A percentile compares a stretch with the other conserved stretches of the same genome.
These are phyloP conservation scores for Inonotus obliquus DNA, from an alignment of 1,284 basidiomycete genomes.

Conservation along the genomic window DNA sequence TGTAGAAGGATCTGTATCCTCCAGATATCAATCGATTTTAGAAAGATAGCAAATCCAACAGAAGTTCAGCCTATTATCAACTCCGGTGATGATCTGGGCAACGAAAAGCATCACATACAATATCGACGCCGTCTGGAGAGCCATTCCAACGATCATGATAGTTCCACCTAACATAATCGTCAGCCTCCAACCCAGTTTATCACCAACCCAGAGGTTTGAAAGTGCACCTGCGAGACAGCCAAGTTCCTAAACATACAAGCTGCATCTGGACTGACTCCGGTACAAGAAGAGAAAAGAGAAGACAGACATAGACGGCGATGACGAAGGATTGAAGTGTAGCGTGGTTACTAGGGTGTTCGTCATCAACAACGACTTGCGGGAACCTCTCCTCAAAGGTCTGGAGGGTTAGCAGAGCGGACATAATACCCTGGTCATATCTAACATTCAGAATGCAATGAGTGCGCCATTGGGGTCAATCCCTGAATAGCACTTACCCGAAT, in stretches of 20 bases:
- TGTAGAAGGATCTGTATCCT: too few relatives aligned
- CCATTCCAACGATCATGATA: slow-evolving; percentile 62
- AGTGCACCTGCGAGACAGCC: slow-evolving; percentile 49
- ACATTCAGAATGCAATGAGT: not conserved
- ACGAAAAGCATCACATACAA: slow-evolving; percentile 54
- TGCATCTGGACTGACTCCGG: not conserved
- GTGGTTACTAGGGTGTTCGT: slow-evolving; percentile 35
- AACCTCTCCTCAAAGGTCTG: slow-evolving; percentile 48
- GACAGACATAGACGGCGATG: slow-evolving; percentile 48
- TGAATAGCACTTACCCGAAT: slow-evolving; percentile 41
- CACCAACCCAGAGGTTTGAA: slow-evolving; percentile 51
- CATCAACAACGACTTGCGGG: slow-evolving; percentile 38
- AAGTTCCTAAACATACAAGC: slow-evolving; percentile 36
- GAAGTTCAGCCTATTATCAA: slow-evolving; percentile 68
- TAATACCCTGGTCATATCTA: slow-evolving; percentile 63
- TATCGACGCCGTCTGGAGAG: slow-evolving; percentile 51
- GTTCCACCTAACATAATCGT: slow-evolving; percentile 49
- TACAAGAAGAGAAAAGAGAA: slow-evolving; percentile 11
- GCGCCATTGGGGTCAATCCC: not conserved
- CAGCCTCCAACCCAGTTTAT: slow-evolving; percentile 45
- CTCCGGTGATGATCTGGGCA: slow-evolving; percentile 56
- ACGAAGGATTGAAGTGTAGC: slow-evolving; percentile 51
- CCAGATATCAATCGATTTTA: not conserved
- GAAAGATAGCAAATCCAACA: slow-evolving; percentile 19
- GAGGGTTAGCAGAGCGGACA: slow-evolving; percentile 52